Percentiles rank a stretch among this genome's conserved stretches.
Conservation (phyloP, 1,284 basidiomycete species). For the Apiotrichum akiyoshidainum region DNA sequence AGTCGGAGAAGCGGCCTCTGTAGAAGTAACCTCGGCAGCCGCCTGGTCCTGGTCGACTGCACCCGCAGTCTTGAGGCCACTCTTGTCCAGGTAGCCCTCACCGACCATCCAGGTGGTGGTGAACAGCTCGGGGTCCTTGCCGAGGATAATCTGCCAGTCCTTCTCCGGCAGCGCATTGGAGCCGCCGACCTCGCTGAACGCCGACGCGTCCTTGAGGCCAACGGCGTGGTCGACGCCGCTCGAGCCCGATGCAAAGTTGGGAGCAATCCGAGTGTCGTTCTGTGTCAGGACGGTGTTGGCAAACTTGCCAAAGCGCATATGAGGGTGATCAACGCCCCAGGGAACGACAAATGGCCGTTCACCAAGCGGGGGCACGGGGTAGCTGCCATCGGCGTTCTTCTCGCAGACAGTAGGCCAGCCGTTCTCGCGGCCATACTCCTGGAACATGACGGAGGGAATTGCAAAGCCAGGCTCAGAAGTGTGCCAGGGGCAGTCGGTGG, state of each 20-base stretch:
- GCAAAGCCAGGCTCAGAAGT: neutral
- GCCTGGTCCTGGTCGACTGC: no score
- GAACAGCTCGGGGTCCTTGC: no score
- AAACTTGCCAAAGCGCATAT: neutral
- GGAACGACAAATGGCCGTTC: neutral
- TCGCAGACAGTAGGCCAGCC: constrained; percentile 4
- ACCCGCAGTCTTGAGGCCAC: no score
- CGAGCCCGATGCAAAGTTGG: neutral
- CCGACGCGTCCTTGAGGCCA: neutral
- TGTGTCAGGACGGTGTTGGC: neutral
- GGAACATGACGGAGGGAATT: constrained; percentile 5
- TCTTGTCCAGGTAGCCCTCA: no score
- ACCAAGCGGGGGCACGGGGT: neutral
- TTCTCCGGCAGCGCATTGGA: no score
- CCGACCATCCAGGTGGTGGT: no score
- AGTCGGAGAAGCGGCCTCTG: no score
- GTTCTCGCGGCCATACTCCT: neutral
- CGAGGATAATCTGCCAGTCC: no score
- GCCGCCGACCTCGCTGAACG: no score
- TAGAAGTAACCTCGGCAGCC: no score
- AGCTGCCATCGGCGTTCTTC: neutral
- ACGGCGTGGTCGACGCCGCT: neutral
- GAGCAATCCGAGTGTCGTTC: neutral
- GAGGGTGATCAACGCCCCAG: neutral
- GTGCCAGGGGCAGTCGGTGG: constrained; percentile 3